Percentiles rank a stretch among this genome's conserved stretches.
Conservation (phyloP, 139 green algal species). For the Coelastrella sp. region DNA sequence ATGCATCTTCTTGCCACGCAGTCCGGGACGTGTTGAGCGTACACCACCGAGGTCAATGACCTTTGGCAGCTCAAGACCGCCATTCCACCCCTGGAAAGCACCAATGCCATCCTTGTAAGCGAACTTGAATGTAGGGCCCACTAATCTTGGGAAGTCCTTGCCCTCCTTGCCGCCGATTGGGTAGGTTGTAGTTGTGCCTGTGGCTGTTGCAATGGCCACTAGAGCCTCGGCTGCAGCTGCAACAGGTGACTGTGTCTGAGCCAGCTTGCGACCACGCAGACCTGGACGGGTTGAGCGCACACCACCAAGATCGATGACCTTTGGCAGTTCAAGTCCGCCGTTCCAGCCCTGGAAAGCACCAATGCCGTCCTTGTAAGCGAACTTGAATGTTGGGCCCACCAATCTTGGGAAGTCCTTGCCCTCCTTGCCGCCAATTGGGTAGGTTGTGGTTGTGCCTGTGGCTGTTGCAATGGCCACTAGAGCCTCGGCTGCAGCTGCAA, state of each 20-base stretch:
- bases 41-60: constrained; percentile 33
- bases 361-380: constrained; percentile 34
- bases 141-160: constrained; percentile 39
- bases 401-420: constrained; percentile 33
- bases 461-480: not conserved
- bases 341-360: constrained; percentile 42
- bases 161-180: not conserved
- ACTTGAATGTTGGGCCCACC: constrained; percentile 28
- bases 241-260: not conserved
- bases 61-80: constrained; percentile 41
- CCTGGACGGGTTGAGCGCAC: not conserved
- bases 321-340: constrained; percentile 38
- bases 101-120: constrained; percentile 37
- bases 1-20: constrained; percentile 11
- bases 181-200: not conserved
- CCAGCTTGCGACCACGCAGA: constrained; percentile 37
- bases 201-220: not conserved
- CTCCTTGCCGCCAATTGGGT: not conserved
- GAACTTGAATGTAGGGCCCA: constrained; percentile 28
- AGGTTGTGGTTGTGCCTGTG: not conserved
- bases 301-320: constrained; percentile 42
- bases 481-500: constrained; percentile 1
- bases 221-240: not conserved
- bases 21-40: not conserved
- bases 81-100: constrained; percentile 41